Conservation (phyloP, 2,329 filamentous ascomycete species). For the Ophiostoma perfectum region DNA sequence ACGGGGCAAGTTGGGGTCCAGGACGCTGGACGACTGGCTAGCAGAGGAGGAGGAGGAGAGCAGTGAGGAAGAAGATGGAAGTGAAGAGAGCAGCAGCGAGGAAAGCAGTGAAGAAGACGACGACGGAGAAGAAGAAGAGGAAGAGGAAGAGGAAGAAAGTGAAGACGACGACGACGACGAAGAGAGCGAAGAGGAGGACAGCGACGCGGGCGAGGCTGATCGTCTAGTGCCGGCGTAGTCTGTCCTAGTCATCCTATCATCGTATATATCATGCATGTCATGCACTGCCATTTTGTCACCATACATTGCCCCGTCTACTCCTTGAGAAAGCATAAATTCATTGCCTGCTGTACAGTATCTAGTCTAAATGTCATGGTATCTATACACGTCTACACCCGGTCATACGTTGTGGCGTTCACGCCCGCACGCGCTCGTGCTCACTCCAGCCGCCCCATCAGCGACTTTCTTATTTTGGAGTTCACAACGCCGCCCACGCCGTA, state of each 20-base stretch:
- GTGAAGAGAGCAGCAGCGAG: constrained; percentile 30
- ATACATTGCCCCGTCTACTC: too few relatives aligned
- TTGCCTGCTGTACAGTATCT: constrained; percentile 1
- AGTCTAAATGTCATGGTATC: constrained; percentile 12
- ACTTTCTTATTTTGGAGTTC: constrained; percentile 64
- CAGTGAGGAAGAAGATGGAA: constrained; percentile 27
- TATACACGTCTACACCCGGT: neutral
- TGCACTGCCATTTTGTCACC: too few relatives aligned
- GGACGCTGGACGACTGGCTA: constrained; percentile 90
- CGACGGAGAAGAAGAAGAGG: constrained; percentile 41
- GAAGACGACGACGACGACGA: constrained; percentile 27
- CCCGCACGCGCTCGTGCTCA: constrained; percentile 23
- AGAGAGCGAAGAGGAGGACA: constrained; percentile 14
- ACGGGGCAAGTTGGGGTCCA: constrained; percentile 52
- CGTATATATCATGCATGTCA: too few relatives aligned
- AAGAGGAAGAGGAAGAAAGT: constrained; percentile 44
- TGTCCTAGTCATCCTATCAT: neutral
- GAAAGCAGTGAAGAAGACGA: constrained; percentile 48
- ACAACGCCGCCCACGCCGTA: constrained; percentile 86
- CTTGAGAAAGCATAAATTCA: neutral
- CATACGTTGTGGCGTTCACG: neutral
- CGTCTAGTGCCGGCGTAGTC: constrained; percentile 5
- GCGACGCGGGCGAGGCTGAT: constrained; percentile 14
- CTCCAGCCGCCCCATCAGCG: constrained; percentile 58
- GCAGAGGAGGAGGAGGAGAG: constrained; percentile 56